These are phyloP conservation scores for Metschnikowia henanensis DNA, from an alignment of 805 yeast species.

Conservation along the genomic window DNA sequence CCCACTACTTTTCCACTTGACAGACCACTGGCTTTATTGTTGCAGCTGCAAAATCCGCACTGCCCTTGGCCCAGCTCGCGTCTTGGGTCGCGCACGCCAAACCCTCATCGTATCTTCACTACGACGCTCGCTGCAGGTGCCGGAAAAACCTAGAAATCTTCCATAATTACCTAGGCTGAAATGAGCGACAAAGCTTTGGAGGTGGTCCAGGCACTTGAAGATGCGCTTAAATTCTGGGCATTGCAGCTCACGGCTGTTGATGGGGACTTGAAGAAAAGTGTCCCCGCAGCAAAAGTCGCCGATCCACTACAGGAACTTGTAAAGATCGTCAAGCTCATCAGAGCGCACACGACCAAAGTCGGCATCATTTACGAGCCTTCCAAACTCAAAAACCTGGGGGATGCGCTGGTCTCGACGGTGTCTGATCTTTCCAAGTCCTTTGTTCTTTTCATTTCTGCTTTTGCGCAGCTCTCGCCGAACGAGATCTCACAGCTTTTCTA, in stretches of 20 bases:
- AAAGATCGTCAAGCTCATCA: conserved; percentile 59
- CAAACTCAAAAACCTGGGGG: conserved; percentile 33
- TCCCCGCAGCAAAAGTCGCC: conserved; percentile 27
- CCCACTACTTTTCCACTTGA: no score
- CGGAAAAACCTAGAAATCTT: neutral
- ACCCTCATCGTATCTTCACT: conserved; percentile 3
- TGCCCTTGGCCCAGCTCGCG: neutral
- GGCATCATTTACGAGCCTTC: conserved; percentile 71
- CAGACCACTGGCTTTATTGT: no score
- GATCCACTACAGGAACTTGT: conserved; percentile 55
- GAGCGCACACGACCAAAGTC: conserved; percentile 76
- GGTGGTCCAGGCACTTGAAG: conserved; percentile 16
- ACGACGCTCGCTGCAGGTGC: neutral
- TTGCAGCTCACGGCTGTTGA: conserved; percentile 9
- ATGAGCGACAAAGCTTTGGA: conserved; percentile 6
- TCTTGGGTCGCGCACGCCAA: conserved; percentile 6
- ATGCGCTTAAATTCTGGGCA: conserved; percentile 20
- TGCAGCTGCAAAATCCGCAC: neutral
- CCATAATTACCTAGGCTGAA: no score
- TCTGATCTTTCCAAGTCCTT: conserved; percentile 45
- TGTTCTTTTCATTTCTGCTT: conserved; percentile 46
- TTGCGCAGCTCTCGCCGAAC: conserved; percentile 29
- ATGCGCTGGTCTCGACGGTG: conserved; percentile 51
- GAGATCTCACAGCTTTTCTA: conserved; percentile 37
- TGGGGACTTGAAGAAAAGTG: conserved; percentile 6